Conservation (phyloP, 2,329 filamentous ascomycete genomes). For the Colletotrichum spinosum region DNA sequence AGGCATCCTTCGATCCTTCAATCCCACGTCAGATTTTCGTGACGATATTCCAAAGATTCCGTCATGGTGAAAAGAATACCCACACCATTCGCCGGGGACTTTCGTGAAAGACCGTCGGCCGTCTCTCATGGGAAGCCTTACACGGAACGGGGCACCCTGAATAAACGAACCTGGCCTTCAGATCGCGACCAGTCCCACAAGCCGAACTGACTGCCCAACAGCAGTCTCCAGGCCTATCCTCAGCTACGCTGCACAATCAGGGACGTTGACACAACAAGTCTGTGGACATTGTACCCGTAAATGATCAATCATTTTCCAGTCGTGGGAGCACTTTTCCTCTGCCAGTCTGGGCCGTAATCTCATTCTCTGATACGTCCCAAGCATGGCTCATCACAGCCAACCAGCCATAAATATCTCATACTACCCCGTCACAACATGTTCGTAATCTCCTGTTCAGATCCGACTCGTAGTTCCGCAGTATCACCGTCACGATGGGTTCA, state of each 20-base stretch:
- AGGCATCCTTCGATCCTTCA: background rate
- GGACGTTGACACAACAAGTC: background rate
- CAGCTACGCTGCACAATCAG: no score
- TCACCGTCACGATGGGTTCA: slow-evolving; percentile 12
- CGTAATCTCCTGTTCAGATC: background rate
- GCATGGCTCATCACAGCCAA: background rate
- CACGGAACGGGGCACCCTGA: no score
- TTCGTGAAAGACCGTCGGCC: no score
- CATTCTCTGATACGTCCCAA: background rate
- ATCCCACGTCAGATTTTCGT: slow-evolving; percentile 3
- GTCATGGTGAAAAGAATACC: background rate
- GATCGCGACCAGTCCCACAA: no score
- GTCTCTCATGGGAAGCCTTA: no score
- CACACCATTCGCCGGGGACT: no score
- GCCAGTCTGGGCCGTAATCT: background rate
- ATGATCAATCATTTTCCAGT: background rate
- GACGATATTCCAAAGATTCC: background rate
- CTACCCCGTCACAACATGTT: no score
- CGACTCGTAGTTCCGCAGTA: background rate
- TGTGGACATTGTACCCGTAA: background rate
- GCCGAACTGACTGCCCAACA: no score
- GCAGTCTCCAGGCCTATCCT: no score
- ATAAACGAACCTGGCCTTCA: no score
- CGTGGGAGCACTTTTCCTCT: background rate
- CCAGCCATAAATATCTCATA: no score